Base-by-base conservation (phyloP, 768 basidiomycete genomes). In the Lyophyllum shimeji region DNA sequence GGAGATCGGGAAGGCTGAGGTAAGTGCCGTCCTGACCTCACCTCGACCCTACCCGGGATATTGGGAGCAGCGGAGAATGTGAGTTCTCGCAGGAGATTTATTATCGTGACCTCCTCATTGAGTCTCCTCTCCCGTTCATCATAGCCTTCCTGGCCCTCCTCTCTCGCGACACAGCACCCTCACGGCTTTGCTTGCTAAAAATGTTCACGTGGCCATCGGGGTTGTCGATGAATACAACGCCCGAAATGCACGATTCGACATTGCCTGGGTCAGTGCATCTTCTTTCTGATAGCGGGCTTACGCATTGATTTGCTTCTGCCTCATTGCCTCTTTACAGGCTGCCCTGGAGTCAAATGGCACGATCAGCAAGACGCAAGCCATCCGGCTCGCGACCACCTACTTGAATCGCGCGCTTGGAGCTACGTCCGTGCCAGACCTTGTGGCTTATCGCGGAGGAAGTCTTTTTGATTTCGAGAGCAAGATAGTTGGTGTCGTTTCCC, bases 61-160 rank as follows among this genome's bases (percentile, higher is more conserved):
- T 2, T 94, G 91, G 91, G 84, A 90, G 51, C 66, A 75, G 42
- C 75, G 81, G 46, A 74, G 90, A 53, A 80, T 87, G 86, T 86
- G 62, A 61, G 84, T 61, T 7, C 7, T 15, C 21, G n/a, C n/a
- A n/a, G n/a, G n/a, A 42, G 13, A 39, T 3, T 29, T 9, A 20
- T 12, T 43, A 2, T 45, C 47, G 3, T 52, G 25, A 2, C 1
- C 23, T 27, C 7, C 8, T 23, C 15, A 40, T 24, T 39, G 25
- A 55, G 9, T 33, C 6, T 59, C 18, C 42, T 37, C 23, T 39
- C 5, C 8, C 13, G 50, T 2, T 4, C 47, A 25, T 29, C 27
- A 50, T 58, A 83, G 87, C 66, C 68, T 84, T 39, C 82, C 89
- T 23, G 91, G 93, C 0, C 85, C 86, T 1, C 93, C 93, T 0